A percentile compares a stretch with the other conserved stretches of the same genome.
Evolutionary conservation across 2,329 filamentous ascomycete genomes (phyloP).

Genomic region (Epichloe coenophiala): DNA sequence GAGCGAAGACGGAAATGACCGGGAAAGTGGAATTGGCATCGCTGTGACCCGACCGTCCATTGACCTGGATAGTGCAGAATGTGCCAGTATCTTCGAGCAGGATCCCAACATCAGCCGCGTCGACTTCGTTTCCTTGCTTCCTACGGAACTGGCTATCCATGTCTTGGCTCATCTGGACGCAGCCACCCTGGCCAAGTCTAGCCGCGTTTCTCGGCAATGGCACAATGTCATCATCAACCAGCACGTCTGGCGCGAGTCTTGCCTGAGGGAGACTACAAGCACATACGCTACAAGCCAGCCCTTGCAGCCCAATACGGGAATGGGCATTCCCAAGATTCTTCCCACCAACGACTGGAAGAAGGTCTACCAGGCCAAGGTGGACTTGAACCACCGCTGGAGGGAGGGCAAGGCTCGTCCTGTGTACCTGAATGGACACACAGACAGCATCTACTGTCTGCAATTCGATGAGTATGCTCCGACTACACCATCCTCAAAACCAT

Average conservation of each 20-base stretch:
- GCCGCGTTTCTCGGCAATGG: constrained; percentile 40
- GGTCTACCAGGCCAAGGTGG: constrained; percentile 65
- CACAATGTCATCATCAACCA: constrained; percentile 32
- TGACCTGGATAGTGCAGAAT: constrained; percentile 23
- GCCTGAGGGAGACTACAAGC: constrained; percentile 44
- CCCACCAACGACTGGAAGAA: constrained; percentile 71
- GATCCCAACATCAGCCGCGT: constrained; percentile 34
- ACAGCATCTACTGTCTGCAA: constrained; percentile 95
- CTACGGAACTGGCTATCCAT: constrained; percentile 45
- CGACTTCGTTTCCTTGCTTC: constrained; percentile 44
- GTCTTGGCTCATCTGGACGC: constrained; percentile 44
- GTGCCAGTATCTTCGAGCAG: constrained; percentile 16
- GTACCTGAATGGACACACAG: constrained; percentile 84
- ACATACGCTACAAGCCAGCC: constrained; percentile 45
- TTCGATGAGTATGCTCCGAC: constrained; percentile 69
- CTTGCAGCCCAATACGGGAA: constrained; percentile 38
- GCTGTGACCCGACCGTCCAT: constrained; percentile 31
- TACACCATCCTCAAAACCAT: too few species aligned
- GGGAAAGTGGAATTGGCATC: constrained; percentile 53
- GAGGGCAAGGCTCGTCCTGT: constrained; percentile 65
- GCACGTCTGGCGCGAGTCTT: constrained; percentile 51
- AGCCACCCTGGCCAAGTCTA: constrained; percentile 32
- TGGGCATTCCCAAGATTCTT: constrained; percentile 39
- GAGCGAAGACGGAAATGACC: constrained; percentile 38
- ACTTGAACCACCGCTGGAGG: constrained; percentile 69